A percentile compares a stretch with the other conserved stretches of the same genome.
Conservation (phyloP, 768 basidiomycete species). For the Mycena crocata region DNA sequence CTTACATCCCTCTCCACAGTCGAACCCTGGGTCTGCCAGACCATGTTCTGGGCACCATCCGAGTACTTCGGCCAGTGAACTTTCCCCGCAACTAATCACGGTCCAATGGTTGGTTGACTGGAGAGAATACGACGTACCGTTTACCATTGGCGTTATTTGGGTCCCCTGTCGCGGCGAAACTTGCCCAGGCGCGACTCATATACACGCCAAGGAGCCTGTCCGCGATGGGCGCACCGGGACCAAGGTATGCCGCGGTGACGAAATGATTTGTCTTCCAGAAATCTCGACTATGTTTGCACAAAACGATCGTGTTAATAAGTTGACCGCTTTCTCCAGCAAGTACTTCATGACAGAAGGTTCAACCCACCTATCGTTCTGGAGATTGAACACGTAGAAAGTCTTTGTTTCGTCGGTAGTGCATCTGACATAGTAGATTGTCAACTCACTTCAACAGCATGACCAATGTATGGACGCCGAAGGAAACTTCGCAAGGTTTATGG, state of each 20-base stretch:
- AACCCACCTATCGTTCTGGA: slow-evolving; percentile 5
- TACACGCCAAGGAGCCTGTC: slow-evolving; percentile 10
- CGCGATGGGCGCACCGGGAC: neutral
- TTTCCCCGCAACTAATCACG: neutral
- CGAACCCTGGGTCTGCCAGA: slow-evolving; percentile 6
- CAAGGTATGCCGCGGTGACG: slow-evolving; percentile 2
- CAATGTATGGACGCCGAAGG: neutral
- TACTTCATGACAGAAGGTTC: neutral
- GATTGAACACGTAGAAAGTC: slow-evolving; percentile 14
- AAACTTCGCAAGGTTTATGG: neutral
- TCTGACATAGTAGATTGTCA: no score
- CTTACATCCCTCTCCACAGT: no score
- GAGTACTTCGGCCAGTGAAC: slow-evolving; percentile 12
- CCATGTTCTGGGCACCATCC: slow-evolving; percentile 1
- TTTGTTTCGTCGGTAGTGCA: no score
- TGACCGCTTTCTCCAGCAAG: no score
- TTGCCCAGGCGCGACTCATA: slow-evolving; percentile 10
- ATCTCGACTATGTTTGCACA: neutral
- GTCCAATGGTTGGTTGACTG: neutral
- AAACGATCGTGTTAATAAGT: neutral
- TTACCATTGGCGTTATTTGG: slow-evolving; percentile 10
- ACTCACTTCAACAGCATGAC: neutral
- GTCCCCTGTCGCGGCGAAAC: slow-evolving; percentile 3
- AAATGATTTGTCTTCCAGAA: slow-evolving; percentile 8
- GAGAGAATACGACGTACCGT: neutral